Evolutionary conservation across 176 grass and related monocot genomes (phyloP).

Genomic region (Oryza meridionalis): DNA sequence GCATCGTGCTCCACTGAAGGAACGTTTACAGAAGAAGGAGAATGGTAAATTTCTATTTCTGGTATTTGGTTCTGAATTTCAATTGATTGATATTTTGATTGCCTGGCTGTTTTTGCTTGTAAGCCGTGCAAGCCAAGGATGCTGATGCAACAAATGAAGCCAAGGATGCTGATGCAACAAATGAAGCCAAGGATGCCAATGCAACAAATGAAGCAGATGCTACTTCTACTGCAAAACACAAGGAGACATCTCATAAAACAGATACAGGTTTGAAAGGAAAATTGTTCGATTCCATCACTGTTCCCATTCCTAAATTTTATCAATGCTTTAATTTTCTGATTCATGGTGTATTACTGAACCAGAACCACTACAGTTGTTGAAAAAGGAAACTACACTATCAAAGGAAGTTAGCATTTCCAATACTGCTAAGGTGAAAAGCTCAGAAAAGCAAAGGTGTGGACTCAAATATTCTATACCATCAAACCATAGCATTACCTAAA

Average conservation of each 20-base stretch:
- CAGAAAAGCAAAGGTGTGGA: conserved; percentile 90
- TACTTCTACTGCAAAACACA: conserved; percentile 28
- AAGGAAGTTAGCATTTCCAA: conserved; percentile 34
- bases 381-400: conserved; percentile 27
- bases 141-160: conserved; percentile 19
- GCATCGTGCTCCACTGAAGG: conserved; percentile 66
- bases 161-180: neutral
- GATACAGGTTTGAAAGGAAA: conserved; percentile 46
- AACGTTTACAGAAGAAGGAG: conserved; percentile 66
- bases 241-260: conserved; percentile 37
- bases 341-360: conserved; percentile 36
- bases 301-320: conserved; percentile 16
- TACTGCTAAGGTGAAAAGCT: conserved; percentile 53
- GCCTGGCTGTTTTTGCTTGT: conserved; percentile 18
- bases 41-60: conserved; percentile 51
- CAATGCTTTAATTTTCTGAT: conserved; percentile 28
- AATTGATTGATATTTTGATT: conserved; percentile 25
- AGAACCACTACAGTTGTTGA: conserved; percentile 27
- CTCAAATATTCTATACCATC: conserved; percentile 29
- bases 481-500: conserved; percentile 6
- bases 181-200: conserved; percentile 34
- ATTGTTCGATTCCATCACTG: conserved; percentile 33
- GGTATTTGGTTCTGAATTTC: conserved; percentile 5
- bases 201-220: conserved; percentile 49
- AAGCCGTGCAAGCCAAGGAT: conserved; percentile 50